Evolutionary conservation across 116 monocot species (phyloP).

Genomic region (Phalaenopsis hybrid): DNA sequence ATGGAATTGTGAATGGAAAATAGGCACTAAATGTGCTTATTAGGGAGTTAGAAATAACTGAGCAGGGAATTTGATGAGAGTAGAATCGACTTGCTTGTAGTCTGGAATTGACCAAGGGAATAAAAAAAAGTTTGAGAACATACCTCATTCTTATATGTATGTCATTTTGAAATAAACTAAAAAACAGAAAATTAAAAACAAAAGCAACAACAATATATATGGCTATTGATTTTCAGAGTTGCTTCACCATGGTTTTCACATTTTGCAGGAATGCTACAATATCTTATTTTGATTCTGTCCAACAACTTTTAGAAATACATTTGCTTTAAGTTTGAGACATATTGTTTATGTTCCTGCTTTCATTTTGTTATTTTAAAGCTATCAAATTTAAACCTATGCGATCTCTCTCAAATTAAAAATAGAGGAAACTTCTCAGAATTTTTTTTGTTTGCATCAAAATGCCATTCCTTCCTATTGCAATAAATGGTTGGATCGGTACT

Average conservation of each 20-base stretch:
- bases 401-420: not conserved
- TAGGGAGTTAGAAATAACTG: not conserved
- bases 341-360: not conserved
- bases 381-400: not conserved
- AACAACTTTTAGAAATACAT: not conserved
- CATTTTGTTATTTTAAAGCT: not conserved
- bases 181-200: too few relatives aligned
- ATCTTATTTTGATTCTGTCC: not conserved
- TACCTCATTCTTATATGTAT: not conserved
- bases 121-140: not conserved
- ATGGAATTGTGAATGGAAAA: too few relatives aligned
- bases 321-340: not conserved
- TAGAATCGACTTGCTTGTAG: not conserved
- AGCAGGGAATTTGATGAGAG: not conserved
- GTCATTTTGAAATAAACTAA: too few relatives aligned
- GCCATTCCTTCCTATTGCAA: not conserved
- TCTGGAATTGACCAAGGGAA: not conserved
- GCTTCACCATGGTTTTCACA: too few relatives aligned
- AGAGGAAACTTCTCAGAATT: not conserved
- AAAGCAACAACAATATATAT: too few relatives aligned
- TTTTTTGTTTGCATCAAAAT: not conserved
- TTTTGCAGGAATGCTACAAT: too few relatives aligned
- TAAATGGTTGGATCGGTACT: not conserved
- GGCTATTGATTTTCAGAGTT: too few relatives aligned
- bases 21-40: not conserved